A percentile compares a stretch with the other conserved stretches of the same genome.
Evolutionary conservation across 371 early-diverging fungal genomes (phyloP).

Genomic region (Choanephora cucurbitarum): DNA sequence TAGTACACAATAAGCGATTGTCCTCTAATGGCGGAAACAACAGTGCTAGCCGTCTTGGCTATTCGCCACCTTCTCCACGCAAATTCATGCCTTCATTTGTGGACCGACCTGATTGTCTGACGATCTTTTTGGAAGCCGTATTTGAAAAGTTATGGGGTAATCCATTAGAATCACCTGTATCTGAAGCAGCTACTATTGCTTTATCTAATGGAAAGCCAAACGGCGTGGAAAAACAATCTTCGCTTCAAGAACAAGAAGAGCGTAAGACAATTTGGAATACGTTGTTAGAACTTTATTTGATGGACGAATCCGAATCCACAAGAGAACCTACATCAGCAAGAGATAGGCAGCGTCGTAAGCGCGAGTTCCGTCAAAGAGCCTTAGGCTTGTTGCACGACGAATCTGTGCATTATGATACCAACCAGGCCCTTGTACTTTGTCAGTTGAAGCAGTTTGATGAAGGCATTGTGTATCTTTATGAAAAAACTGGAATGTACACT

Average conservation of each 20-base stretch:
- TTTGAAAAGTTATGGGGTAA: conserved; percentile 60
- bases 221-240: conserved; percentile 7
- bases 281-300: conserved; percentile 87
- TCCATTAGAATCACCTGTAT: neutral
- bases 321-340: conserved; percentile 16
- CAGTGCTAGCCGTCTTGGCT: conserved; percentile 17
- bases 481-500: conserved; percentile 78
- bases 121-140: conserved; percentile 73
- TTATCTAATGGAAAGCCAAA: neutral
- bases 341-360: conserved; percentile 32
- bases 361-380: conserved; percentile 43
- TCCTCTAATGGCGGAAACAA: conserved; percentile 14
- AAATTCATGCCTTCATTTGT: conserved; percentile 78
- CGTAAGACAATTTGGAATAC: conserved; percentile 84
- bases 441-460: conserved; percentile 79
- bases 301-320: conserved; percentile 32
- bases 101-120: conserved; percentile 69
- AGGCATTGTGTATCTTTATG: conserved; percentile 85
- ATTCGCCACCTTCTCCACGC: conserved; percentile 57
- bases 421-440: conserved; percentile 90
- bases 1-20: conserved; percentile 1
- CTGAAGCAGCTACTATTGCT: neutral
- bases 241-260: conserved; percentile 55
- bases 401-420: conserved; percentile 76
- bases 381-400: conserved; percentile 45